These are phyloP conservation scores for Boletus eberwhitei DNA, from an alignment of 768 basidiomycete species.

Conservation along the genomic window DNA sequence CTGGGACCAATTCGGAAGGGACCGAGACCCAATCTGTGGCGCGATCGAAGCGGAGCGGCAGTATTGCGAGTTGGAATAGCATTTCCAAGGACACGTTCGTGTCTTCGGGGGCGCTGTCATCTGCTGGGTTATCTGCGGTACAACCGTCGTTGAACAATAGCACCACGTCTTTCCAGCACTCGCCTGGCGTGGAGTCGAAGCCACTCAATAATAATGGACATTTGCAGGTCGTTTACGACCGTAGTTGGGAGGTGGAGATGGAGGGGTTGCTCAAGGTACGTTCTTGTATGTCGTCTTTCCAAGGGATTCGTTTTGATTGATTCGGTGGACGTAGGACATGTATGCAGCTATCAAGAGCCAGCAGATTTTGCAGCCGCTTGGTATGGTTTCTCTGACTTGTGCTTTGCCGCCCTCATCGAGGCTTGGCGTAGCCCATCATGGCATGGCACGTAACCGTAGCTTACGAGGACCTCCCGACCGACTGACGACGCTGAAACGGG, in stretches of 20 bases:
- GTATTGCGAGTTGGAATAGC: slow-evolving; percentile 83
- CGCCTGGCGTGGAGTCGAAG: slow-evolving; percentile 40
- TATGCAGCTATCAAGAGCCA: slow-evolving; percentile 88
- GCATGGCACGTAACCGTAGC: slow-evolving; percentile 65
- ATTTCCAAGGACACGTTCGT: slow-evolving; percentile 58
- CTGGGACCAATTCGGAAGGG: slow-evolving; percentile 53
- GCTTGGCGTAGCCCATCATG: slow-evolving; percentile 42
- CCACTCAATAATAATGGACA: slow-evolving; percentile 28
- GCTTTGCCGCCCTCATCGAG: slow-evolving; percentile 55
- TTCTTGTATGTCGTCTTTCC: not conserved
- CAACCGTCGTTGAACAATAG: slow-evolving; percentile 53
- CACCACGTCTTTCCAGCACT: slow-evolving; percentile 59
- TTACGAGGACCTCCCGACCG: slow-evolving; percentile 69
- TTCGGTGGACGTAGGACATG: slow-evolving; percentile 65
- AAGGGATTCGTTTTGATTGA: slow-evolving; percentile 1
- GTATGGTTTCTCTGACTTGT: slow-evolving; percentile 39
- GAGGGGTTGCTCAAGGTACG: slow-evolving; percentile 79
- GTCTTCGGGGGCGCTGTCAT: slow-evolving; percentile 37
- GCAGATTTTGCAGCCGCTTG: slow-evolving; percentile 82
- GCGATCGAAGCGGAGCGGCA: slow-evolving; percentile 75
- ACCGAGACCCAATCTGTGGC: slow-evolving; percentile 44
- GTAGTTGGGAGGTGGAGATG: slow-evolving; percentile 83
- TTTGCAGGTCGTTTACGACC: slow-evolving; percentile 48
- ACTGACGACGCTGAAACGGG: slow-evolving; percentile 76
- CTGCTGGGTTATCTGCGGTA: slow-evolving; percentile 31